Conservation (phyloP, 2,329 filamentous ascomycete species). For the Tolypocladium ophioglossoides region DNA sequence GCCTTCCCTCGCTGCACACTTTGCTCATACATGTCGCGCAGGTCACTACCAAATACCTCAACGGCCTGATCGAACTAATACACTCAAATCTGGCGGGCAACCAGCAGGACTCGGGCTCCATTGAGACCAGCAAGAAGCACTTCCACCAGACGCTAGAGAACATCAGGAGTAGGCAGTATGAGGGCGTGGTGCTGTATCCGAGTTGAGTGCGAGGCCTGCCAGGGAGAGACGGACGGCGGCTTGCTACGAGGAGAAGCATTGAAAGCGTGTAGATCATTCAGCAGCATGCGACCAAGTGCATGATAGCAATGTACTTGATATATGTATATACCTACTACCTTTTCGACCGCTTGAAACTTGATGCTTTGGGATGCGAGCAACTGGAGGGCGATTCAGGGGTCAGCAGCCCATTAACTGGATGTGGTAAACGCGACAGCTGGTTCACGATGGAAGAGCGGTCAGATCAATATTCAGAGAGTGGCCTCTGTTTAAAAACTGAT, state of each 20-base stretch:
- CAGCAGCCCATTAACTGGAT: neutral
- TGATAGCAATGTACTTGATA: conserved; percentile 4
- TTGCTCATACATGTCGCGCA: conserved; percentile 16
- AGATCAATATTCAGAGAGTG: no score
- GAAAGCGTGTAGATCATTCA: neutral
- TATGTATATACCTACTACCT: neutral
- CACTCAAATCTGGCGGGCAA: conserved; percentile 89
- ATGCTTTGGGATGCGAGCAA: neutral
- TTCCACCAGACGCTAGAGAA: conserved; percentile 94
- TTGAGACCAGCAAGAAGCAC: conserved; percentile 86
- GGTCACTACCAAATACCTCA: conserved; percentile 94
- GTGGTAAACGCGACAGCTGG: no score
- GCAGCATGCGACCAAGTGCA: neutral
- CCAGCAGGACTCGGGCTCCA: conserved; percentile 65
- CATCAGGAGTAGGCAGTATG: conserved; percentile 83
- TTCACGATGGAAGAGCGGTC: no score
- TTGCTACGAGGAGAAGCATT: neutral
- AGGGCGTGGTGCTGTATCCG: conserved; percentile 70
- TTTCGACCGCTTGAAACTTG: neutral
- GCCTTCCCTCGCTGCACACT: neutral
- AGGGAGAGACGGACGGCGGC: neutral
- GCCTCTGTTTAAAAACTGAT: neutral
- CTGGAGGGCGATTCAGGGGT: neutral
- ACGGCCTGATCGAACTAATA: conserved; percentile 95
- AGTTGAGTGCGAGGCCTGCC: conserved; percentile 17